These are phyloP conservation scores for Barnettozyma pratensis DNA, from an alignment of 805 yeast species.

Conservation along the genomic window DNA sequence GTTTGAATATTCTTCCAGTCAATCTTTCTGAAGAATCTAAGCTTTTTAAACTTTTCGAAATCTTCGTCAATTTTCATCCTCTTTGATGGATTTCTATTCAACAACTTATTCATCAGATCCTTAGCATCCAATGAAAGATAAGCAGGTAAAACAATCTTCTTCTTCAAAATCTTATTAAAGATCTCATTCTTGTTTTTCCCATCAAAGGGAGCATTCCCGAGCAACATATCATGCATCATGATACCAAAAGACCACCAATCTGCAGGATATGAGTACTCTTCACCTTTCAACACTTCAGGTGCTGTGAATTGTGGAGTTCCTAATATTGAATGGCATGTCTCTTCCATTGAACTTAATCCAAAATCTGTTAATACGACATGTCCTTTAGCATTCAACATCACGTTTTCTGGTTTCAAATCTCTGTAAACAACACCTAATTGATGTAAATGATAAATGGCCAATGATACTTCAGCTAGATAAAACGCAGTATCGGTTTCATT, in stretches of 20 bases:
- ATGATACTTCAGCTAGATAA: conserved; percentile 75
- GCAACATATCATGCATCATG: conserved; percentile 67
- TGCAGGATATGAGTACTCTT: conserved; percentile 69
- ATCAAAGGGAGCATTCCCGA: conserved; percentile 81
- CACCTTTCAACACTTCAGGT: conserved; percentile 82
- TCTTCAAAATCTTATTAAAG: conserved; percentile 60
- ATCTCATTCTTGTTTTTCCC: conserved; percentile 69
- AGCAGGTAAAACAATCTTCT: conserved; percentile 58
- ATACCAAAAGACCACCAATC: conserved; percentile 95
- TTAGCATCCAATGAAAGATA: conserved; percentile 72
- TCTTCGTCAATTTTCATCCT: conserved; percentile 55
- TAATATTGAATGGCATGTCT: conserved; percentile 34
- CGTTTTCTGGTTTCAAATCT: conserved; percentile 87
- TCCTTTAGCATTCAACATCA: conserved; percentile 70
- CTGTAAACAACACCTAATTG: conserved; percentile 78
- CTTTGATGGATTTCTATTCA: conserved; percentile 64
- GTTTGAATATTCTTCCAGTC: conserved; percentile 54
- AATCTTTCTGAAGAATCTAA: conserved; percentile 70
- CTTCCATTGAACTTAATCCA: conserved; percentile 53
- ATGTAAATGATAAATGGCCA: conserved; percentile 74
- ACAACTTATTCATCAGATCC: conserved; percentile 58
- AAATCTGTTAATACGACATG: conserved; percentile 82
- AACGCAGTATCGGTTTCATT: conserved; percentile 67
- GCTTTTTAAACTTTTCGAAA: conserved; percentile 41
- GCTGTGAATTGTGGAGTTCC: conserved; percentile 57